phyloP scores from a whole-genome alignment of 1,284 basidiomycete genomes.

The Hemileia vastatrix region DNA sequence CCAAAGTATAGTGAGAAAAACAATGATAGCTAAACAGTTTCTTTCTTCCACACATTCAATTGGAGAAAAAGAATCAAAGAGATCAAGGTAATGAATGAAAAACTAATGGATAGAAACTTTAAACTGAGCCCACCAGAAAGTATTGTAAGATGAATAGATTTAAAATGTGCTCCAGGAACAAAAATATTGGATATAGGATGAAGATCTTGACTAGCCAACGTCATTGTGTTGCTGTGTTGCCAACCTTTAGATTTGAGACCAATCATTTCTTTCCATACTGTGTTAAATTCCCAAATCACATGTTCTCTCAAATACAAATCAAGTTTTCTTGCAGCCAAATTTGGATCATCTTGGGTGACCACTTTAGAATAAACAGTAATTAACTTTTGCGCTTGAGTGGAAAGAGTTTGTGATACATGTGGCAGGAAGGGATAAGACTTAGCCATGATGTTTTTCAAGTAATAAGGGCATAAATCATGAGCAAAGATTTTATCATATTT shows the following conservation, averaged over 20 bases:
- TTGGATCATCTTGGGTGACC: conserved; percentile 65
- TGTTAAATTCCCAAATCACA: conserved; percentile 87
- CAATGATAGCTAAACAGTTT: conserved; percentile 79
- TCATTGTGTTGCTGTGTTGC: conserved; percentile 33
- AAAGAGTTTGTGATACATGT: conserved; percentile 56
- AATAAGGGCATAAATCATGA: conserved; percentile 60
- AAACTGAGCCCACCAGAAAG: too few species aligned
- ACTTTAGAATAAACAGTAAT: conserved; percentile 75
- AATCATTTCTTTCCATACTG: conserved; percentile 97
- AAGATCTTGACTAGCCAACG: conserved; percentile 86
- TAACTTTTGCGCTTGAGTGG: conserved; percentile 57
- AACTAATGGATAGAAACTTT: conserved; percentile 57
- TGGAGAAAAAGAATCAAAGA: conserved; percentile 58
- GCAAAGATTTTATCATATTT: conserved; percentile 97
- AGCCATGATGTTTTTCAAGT: conserved; percentile 66
- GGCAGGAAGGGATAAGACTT: conserved; percentile 59
- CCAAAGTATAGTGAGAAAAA: conserved; percentile 90
- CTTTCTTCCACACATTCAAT: conserved; percentile 68
- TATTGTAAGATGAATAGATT: too few species aligned
- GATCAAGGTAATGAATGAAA: conserved; percentile 53
- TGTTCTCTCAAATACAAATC: conserved; percentile 75
- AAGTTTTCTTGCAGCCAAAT: conserved; percentile 67
- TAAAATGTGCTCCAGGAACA: too few species aligned
- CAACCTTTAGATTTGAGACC: conserved; percentile 58
- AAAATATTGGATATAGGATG: too few species aligned